A percentile compares a stretch with the other conserved stretches of the same genome.
phyloP scores from a whole-genome alignment of 1,284 basidiomycete genomes.

The Ustilago curta region DNA sequence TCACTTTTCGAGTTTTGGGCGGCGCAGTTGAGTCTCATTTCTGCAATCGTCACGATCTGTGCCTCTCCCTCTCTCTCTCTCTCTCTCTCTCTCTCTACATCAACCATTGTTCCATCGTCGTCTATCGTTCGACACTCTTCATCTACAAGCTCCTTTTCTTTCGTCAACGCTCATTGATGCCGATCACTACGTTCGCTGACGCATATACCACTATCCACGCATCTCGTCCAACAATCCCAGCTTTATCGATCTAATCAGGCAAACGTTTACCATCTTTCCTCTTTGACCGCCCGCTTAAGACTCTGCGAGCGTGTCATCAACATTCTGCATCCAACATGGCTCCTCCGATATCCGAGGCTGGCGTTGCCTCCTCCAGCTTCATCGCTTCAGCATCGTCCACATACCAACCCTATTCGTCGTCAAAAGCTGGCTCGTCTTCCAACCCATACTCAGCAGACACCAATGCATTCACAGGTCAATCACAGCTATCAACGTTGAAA shows the following conservation, averaged over 20 bases:
- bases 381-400: constrained; percentile 10
- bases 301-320: background rate
- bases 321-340: constrained; percentile 9
- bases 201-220: no score
- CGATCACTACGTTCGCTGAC: no score
- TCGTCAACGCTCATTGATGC: no score
- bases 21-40: no score
- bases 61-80: background rate
- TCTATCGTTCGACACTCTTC: no score
- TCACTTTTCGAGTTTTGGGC: no score
- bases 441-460: background rate
- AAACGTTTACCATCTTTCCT: background rate
- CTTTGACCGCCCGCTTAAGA: background rate
- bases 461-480: background rate
- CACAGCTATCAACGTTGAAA: background rate
- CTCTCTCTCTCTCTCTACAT: background rate
- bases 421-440: background rate
- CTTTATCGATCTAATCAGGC: no score
- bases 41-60: constrained; percentile 2
- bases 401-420: background rate
- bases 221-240: no score
- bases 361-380: constrained; percentile 1
- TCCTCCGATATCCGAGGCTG: constrained; percentile 23
- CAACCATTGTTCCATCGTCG: no score
- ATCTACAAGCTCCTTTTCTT: no score